phyloP scores from a whole-genome alignment of 1,284 basidiomycete species.

The Hortiboletus rubellus region DNA sequence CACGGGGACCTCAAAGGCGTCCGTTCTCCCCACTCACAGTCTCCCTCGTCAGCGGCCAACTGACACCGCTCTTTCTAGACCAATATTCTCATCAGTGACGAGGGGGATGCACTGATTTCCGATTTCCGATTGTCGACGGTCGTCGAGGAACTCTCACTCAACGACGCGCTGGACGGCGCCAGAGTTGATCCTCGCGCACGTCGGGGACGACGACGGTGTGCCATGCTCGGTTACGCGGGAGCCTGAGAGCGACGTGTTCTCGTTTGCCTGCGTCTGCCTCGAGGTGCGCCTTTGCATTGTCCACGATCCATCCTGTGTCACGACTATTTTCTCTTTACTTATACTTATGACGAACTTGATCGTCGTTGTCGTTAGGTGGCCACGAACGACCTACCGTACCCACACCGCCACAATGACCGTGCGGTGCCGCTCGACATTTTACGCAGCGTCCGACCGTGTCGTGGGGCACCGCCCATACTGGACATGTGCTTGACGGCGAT shows the following conservation, averaged over 20 bases:
- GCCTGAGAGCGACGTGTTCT: conserved; percentile 58
- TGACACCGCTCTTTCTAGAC: conserved; percentile 37
- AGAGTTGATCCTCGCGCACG: conserved; percentile 50
- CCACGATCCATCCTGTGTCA: neutral
- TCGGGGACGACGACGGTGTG: conserved; percentile 42
- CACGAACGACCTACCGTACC: conserved; percentile 51
- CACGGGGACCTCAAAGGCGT: conserved; percentile 62
- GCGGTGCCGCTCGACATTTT: conserved; percentile 56
- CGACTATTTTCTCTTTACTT: neutral
- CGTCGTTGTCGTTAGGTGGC: conserved; percentile 38
- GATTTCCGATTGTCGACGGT: conserved; percentile 62
- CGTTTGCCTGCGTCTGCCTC: conserved; percentile 56
- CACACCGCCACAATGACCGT: conserved; percentile 51
- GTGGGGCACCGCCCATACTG: conserved; percentile 24
- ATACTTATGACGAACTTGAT: no score
- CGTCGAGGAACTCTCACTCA: conserved; percentile 49
- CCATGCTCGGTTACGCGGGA: conserved; percentile 47
- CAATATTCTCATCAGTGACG: conserved; percentile 55
- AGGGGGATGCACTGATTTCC: conserved; percentile 51
- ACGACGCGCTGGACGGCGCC: conserved; percentile 49
- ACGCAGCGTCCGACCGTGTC: conserved; percentile 48
- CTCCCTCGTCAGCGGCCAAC: neutral
- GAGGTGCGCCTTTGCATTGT: conserved; percentile 40
- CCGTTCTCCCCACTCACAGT: neutral
- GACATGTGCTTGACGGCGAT: conserved; percentile 20